Base-by-base conservation (phyloP, 2,329 filamentous ascomycete species). In the Drechslerella stenobrocha region DNA sequence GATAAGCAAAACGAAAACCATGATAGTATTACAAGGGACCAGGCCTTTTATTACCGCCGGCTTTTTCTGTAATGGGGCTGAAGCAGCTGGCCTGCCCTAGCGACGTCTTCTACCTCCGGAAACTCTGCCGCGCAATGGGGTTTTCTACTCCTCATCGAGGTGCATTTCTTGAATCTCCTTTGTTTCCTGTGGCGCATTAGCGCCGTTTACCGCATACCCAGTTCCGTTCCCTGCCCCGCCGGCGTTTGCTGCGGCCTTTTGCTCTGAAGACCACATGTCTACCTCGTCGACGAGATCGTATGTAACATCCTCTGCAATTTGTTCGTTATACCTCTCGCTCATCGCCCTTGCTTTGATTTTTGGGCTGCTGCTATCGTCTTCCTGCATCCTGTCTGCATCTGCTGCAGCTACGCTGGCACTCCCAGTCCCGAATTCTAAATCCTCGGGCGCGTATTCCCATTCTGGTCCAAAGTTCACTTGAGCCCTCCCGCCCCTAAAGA, bases 241-340 rank as follows among this genome's bases (percentile, higher is more conserved):
- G 1, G 45, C 55, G 22, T 55, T 20, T 42, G 46, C 50, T 3
- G 55, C 63, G 9, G 63, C 63, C 22, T 52, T 60, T 46, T 67
- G 55, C 23, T 90, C 88, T 74, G 88, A 84, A 76, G 86, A 81
- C 86, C 84, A 95, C 78, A 89, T 93, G 78, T 95, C 90, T 48
- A 95, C 88, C 77, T 98, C 93, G 74, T 98, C 93, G 28, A 97
- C 81, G 53, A 98, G 83, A 76, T 98, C 93, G 75, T 90, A 96
- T 26, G 96, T 83, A 22, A 96, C 81, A 74, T 98, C 93, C 77
- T 98, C 93, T 11, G 87, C 90, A 69, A 98, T 91, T 78, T 97
- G 92, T 75, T 98, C 91, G 64, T 85, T 84, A 76, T 90, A 97
- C 28, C 93, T 84, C 69, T 95, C 88, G 5, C 84, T 83, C 20